These are phyloP conservation scores for Fusarium austroafricanum DNA, from an alignment of 2,329 filamentous ascomycete genomes.

Conservation along the genomic window DNA sequence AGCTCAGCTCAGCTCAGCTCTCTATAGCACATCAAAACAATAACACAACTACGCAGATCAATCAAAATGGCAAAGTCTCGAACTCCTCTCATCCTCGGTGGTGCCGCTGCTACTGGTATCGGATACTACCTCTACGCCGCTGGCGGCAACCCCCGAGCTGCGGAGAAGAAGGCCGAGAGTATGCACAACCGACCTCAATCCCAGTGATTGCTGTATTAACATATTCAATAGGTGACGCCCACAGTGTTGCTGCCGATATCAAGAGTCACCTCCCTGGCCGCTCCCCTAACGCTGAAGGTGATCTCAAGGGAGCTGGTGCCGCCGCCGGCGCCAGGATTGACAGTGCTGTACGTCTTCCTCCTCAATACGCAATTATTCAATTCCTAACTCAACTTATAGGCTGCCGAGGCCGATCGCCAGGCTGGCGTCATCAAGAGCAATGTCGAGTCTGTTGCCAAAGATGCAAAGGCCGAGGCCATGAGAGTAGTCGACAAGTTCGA, in stretches of 20 bases:
- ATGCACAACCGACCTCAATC: slow-evolving; percentile 47
- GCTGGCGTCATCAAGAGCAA: slow-evolving; percentile 70
- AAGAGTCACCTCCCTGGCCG: slow-evolving; percentile 73
- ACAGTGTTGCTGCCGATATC: slow-evolving; percentile 73
- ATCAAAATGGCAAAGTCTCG: slow-evolving; percentile 57
- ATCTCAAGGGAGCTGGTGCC: slow-evolving; percentile 62
- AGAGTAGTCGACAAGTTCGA: slow-evolving; percentile 87
- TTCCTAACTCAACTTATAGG: slow-evolving; percentile 38
- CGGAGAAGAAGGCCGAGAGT: slow-evolving; percentile 91
- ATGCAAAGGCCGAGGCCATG: slow-evolving; percentile 71
- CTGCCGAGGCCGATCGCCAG: slow-evolving; percentile 71
- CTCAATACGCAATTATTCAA: not conserved
- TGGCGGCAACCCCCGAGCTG: slow-evolving; percentile 82
- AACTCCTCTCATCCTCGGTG: slow-evolving; percentile 65
- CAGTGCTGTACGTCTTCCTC: slow-evolving; percentile 67
- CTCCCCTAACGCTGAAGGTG: slow-evolving; percentile 71
- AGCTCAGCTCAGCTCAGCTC: not conserved
- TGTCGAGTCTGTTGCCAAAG: slow-evolving; percentile 69
- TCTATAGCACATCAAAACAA: not conserved
- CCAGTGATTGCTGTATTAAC: slow-evolving; percentile 25
- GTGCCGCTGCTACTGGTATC: slow-evolving; percentile 72
- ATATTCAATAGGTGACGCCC: slow-evolving; percentile 74
- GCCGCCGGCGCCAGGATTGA: slow-evolving; percentile 74
- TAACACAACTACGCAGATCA: not conserved
- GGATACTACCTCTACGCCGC: slow-evolving; percentile 94